phyloP scores from a whole-genome alignment of 768 basidiomycete genomes.

The Clathrus columnatus region DNA sequence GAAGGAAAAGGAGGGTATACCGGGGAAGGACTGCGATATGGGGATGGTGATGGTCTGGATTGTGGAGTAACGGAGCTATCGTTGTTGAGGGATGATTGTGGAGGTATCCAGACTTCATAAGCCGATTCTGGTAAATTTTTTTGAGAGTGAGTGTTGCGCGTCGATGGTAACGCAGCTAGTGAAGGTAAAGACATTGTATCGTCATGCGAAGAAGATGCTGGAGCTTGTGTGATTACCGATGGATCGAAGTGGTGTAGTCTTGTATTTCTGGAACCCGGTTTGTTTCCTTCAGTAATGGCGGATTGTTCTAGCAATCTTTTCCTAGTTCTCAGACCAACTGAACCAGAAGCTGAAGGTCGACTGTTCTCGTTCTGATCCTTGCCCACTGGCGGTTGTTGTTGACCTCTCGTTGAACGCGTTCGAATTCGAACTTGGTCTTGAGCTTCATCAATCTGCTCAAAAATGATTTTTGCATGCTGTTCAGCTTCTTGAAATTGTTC shows the following conservation, averaged over 20 bases:
- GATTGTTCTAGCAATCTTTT: background rate
- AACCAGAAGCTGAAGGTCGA: background rate
- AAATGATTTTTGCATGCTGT: conserved; percentile 7
- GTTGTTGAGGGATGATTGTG: conserved; percentile 36
- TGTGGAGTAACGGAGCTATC: conserved; percentile 15
- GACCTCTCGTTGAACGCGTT: background rate
- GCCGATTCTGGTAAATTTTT: background rate
- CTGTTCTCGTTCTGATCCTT: background rate
- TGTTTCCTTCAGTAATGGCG: background rate
- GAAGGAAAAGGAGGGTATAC: conserved; percentile 67
- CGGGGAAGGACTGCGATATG: conserved; percentile 5
- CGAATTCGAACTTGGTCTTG: conserved; percentile 12
- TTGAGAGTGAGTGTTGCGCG: background rate
- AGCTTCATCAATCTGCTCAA: conserved; percentile 8
- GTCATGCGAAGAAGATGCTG: background rate
- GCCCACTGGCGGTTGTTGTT: background rate
- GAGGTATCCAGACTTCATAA: conserved; percentile 55
- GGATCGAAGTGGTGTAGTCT: conserved; percentile 1
- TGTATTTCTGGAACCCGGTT: conserved; percentile 3
- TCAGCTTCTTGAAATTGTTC: conserved; percentile 6
- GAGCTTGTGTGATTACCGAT: background rate
- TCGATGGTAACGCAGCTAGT: background rate
- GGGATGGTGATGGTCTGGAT: background rate
- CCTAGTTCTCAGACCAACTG: conserved; percentile 3
- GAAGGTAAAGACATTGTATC: background rate